A percentile compares a stretch with the other conserved stretches of the same genome.
These are phyloP conservation scores for Rutstroemia sp. DNA, from an alignment of 2,329 filamentous ascomycete genomes.

Conservation along the genomic window DNA sequence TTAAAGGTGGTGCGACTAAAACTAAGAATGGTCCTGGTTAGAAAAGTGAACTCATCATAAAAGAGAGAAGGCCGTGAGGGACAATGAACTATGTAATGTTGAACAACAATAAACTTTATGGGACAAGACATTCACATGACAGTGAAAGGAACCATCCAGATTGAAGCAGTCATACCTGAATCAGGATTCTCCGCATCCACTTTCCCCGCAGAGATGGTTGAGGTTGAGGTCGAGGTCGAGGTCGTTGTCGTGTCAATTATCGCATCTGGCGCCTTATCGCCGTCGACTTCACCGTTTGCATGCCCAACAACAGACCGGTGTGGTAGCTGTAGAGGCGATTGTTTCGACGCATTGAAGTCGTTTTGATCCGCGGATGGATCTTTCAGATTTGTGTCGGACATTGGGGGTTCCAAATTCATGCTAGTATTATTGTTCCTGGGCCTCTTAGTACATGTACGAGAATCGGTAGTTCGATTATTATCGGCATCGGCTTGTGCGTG, in stretches of 20 bases:
- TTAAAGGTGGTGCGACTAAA: conserved; percentile 7
- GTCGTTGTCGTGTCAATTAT: background rate
- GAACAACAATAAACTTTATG: too few species aligned
- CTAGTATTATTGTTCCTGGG: background rate
- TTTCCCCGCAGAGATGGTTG: background rate
- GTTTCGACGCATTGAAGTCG: background rate
- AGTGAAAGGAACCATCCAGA: background rate
- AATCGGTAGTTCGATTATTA: background rate
- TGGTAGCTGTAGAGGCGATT: background rate
- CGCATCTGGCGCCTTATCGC: background rate
- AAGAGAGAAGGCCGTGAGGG: background rate
- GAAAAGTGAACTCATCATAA: background rate
- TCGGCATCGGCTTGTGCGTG: background rate
- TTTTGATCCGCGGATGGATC: background rate
- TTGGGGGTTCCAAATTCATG: conserved; percentile 12
- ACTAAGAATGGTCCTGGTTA: background rate
- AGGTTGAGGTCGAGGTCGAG: background rate
- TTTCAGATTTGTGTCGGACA: background rate
- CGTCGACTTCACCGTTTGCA: background rate
- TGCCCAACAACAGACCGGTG: background rate
- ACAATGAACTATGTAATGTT: too few species aligned
- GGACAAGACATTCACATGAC: conserved; percentile 1
- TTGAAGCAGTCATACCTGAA: conserved; percentile 1
- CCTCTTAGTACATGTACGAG: background rate
- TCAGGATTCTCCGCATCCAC: background rate